Conservation (phyloP, 495 filamentous ascomycete species). For the Recurvomyces mirabilis region DNA sequence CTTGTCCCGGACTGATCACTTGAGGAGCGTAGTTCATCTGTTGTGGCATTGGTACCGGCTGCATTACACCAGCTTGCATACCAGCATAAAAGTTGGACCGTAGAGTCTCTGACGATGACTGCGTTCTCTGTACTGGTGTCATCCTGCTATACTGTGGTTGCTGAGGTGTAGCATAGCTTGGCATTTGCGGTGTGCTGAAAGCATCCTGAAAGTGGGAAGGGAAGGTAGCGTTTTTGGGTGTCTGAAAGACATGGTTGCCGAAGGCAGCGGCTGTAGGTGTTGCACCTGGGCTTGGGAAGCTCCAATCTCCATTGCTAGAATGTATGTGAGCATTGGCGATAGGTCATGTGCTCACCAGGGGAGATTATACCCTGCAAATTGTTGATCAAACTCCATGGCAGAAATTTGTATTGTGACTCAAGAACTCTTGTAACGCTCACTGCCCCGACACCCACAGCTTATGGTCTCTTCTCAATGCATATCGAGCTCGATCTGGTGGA, state of each 20-base stretch:
- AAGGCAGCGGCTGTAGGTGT: conserved; percentile 28
- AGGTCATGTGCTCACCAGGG: not conserved
- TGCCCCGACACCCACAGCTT: not conserved
- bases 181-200: conserved; percentile 30
- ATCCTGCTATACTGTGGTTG: conserved; percentile 24
- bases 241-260: conserved; percentile 21
- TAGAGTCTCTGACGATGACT: conserved; percentile 18
- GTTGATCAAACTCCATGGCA: conserved; percentile 19
- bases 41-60: conserved; percentile 28
- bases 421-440: no score
- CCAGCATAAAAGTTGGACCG: conserved; percentile 15
- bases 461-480: not conserved
- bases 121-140: conserved; percentile 22
- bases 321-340: not conserved
- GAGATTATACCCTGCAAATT: conserved; percentile 12
- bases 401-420: not conserved
- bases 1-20: conserved; percentile 15
- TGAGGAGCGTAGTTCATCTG: conserved; percentile 37
- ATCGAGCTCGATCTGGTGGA: no score
- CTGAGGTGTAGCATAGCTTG: conserved; percentile 26
- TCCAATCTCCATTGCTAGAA: conserved; percentile 25
- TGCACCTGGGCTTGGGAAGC: conserved; percentile 31
- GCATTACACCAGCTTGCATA: conserved; percentile 5
- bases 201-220: conserved; percentile 33
- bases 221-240: conserved; percentile 26